A percentile compares a stretch with the other conserved stretches of the same genome.
Evolutionary conservation across 202 grass and related monocot genomes (phyloP).

Genomic region (Musa balbisiana): DNA sequence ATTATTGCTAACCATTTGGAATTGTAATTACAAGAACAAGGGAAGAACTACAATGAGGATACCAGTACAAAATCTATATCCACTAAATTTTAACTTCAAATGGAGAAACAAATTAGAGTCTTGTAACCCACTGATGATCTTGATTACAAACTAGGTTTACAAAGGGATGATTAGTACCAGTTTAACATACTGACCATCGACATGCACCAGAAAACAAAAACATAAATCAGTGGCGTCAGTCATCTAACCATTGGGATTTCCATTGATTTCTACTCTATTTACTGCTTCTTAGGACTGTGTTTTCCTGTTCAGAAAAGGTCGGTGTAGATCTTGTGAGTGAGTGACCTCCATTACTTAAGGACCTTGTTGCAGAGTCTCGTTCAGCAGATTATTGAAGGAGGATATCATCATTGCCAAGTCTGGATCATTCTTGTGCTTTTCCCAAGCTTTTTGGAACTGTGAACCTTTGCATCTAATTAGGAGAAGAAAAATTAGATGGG

Average conservation of each 20-base stretch:
- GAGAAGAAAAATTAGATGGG: constrained; percentile 3
- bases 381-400: constrained; percentile 37
- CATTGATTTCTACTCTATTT: neutral
- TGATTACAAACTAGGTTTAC: too few relatives aligned
- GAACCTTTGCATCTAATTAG: constrained; percentile 54
- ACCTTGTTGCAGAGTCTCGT: neutral
- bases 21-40: too few relatives aligned
- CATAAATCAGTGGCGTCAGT: too few relatives aligned
- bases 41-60: too few relatives aligned
- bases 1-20: too few relatives aligned
- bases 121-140: too few relatives aligned
- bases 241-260: neutral
- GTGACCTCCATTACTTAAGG: neutral
- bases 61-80: too few relatives aligned
- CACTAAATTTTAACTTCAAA: too few relatives aligned
- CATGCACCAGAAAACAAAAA: too few relatives aligned
- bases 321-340: neutral
- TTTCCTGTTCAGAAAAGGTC: neutral
- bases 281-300: neutral
- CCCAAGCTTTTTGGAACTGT: constrained; percentile 72
- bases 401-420: constrained; percentile 55
- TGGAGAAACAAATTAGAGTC: too few relatives aligned
- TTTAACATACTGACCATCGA: too few relatives aligned
- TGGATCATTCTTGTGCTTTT: constrained; percentile 67
- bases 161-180: too few relatives aligned